Percentiles rank a stretch among this genome's conserved stretches.
phyloP scores from a whole-genome alignment of 768 basidiomycete genomes.

The Dacryopinax spathularia region DNA sequence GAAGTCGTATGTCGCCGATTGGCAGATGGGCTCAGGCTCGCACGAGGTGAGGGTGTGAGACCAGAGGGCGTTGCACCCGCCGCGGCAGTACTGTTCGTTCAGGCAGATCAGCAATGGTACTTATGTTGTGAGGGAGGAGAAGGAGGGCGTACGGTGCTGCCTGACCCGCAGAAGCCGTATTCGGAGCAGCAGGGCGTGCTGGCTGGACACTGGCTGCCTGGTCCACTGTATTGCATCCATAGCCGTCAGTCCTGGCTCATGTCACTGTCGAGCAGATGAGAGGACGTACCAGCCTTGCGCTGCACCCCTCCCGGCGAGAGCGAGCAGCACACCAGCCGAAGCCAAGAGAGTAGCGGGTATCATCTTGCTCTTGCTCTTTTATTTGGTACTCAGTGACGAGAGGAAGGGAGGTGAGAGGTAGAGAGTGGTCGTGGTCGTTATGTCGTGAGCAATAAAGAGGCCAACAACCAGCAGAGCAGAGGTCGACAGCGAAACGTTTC shows the following conservation, averaged over 20 bases:
- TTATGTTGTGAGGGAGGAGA: background rate
- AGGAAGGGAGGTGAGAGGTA: background rate
- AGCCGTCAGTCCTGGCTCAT: background rate
- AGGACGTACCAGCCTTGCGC: background rate
- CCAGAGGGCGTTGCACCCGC: conserved; percentile 70
- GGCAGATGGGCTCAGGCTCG: conserved; percentile 55
- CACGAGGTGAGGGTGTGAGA: conserved; percentile 55
- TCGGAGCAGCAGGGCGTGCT: conserved; percentile 28
- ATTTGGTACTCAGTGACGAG: too few species aligned
- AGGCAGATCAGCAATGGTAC: conserved; percentile 26
- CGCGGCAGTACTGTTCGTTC: conserved; percentile 60
- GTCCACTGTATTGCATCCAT: background rate
- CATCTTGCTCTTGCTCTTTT: too few species aligned
- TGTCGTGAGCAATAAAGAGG: background rate
- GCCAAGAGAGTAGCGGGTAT: background rate
- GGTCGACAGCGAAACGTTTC: too few species aligned
- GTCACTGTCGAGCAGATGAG: background rate
- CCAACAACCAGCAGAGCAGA: background rate
- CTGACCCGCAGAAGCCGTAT: conserved; percentile 40
- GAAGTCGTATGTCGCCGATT: conserved; percentile 30
- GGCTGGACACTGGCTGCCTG: conserved; percentile 12
- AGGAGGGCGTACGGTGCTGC: conserved; percentile 24
- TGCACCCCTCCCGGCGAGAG: background rate
- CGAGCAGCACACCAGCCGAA: background rate
- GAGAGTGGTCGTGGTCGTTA: background rate